Conservation (phyloP, 345 rosid genomes). For the Heritiera fomes region DNA sequence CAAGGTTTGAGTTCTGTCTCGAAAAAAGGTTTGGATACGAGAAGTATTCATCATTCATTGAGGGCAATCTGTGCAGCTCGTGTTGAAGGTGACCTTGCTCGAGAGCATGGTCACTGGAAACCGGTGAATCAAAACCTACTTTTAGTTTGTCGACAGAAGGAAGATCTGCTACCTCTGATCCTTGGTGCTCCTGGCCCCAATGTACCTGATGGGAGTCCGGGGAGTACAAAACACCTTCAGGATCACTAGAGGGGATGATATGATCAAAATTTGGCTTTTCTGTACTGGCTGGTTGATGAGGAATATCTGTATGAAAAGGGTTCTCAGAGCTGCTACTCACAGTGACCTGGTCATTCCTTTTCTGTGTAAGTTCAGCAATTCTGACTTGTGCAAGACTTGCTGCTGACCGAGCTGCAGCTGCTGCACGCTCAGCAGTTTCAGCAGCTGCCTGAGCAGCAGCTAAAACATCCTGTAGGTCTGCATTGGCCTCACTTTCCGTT, state of each 20-base stretch:
- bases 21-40: constrained; percentile 79
- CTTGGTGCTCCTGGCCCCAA: not conserved
- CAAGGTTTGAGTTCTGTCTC: constrained; percentile 35
- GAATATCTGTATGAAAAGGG: constrained; percentile 54
- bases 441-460: constrained; percentile 93
- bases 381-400: constrained; percentile 90
- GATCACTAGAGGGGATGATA: constrained; percentile 38
- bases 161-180: constrained; percentile 28
- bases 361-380: constrained; percentile 66
- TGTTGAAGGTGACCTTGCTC: constrained; percentile 34
- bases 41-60: constrained; percentile 84
- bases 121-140: constrained; percentile 35
- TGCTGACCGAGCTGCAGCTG: constrained; percentile 84
- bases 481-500: constrained; percentile 42
- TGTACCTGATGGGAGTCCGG: not conserved
- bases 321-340: constrained; percentile 47
- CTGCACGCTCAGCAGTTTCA: constrained; percentile 86
- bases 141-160: constrained; percentile 41
- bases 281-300: constrained; percentile 30
- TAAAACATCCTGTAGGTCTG: constrained; percentile 80
- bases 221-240: constrained; percentile 9
- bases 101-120: constrained; percentile 19
- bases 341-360: constrained; percentile 40
- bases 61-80: constrained; percentile 66
- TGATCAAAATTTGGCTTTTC: constrained; percentile 40